These are phyloP conservation scores for Venturia nashicola DNA, from an alignment of 2,329 filamentous ascomycete genomes.

Conservation along the genomic window DNA sequence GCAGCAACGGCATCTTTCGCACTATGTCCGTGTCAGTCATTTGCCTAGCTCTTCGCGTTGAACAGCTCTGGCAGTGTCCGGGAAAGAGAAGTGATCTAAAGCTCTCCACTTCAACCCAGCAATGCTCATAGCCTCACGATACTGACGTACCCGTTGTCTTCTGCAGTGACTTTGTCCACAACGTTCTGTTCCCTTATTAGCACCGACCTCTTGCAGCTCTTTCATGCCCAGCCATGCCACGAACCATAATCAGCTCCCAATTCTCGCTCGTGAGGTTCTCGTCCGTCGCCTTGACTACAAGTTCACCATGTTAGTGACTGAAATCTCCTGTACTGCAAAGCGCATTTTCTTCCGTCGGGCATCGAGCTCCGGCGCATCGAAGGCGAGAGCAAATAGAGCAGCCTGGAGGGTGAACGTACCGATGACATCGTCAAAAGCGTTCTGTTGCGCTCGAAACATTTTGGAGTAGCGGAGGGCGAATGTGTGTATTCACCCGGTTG, in stretches of 20 bases:
- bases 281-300: conserved; percentile 71
- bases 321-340: background rate
- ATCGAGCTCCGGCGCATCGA: background rate
- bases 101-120: conserved; percentile 3
- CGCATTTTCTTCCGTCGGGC: background rate
- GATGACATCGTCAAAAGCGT: conserved; percentile 59
- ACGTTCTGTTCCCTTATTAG: conserved; percentile 34
- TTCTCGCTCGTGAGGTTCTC: conserved; percentile 87
- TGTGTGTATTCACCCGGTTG: background rate
- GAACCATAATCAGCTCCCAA: conserved; percentile 57
- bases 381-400: background rate
- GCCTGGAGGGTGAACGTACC: conserved; percentile 33
- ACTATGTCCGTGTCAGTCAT: conserved; percentile 19
- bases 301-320: background rate
- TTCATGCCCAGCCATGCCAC: conserved; percentile 11
- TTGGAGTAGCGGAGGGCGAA: background rate
- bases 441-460: conserved; percentile 45
- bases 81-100: background rate
- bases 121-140: background rate
- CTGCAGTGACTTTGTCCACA: conserved; percentile 44
- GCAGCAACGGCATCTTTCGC: conserved; percentile 78
- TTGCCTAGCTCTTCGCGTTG: conserved; percentile 7
- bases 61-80: background rate
- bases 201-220: conserved; percentile 11
- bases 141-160: conserved; percentile 30